Conservation (phyloP, 129 eudicot species). For the Chrysanthemum lavandulifolium region DNA sequence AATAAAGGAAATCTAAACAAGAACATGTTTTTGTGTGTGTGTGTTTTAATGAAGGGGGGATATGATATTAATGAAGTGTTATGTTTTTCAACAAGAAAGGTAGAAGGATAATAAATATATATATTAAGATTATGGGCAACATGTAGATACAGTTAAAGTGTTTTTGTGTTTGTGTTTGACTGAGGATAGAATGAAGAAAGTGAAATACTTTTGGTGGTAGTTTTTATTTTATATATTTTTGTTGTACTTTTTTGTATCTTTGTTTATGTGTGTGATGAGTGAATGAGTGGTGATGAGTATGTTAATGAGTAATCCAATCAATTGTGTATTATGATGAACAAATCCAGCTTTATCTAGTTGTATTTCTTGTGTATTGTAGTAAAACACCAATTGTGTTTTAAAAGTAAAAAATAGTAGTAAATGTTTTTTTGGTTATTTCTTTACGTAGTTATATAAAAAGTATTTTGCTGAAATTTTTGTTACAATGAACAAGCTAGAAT, state of each 20-base stretch:
- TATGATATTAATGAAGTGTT: neutral
- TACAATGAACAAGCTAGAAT: too few species aligned
- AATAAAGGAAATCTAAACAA: constrained; percentile 20
- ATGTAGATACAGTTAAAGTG: constrained; percentile 17
- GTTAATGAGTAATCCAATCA: too few species aligned
- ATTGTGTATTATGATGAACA: too few species aligned
- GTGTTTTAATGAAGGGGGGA: constrained; percentile 24
- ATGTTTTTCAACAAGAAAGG: constrained; percentile 26
- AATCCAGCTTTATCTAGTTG: too few species aligned
- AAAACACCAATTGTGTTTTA: too few species aligned
- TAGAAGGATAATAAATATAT: constrained; percentile 33
- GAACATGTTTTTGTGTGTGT: constrained; percentile 5
- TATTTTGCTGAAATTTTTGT: too few species aligned
- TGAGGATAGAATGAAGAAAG: constrained; percentile 19
- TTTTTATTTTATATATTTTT: neutral
- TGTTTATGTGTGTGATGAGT: neutral
- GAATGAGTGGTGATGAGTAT: too few species aligned
- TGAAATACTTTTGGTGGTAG: neutral
- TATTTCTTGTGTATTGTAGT: too few species aligned
- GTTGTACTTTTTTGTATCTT: constrained; percentile 9
- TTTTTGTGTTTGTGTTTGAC: constrained; percentile 20
- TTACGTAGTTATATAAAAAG: too few species aligned
- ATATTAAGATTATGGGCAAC: constrained; percentile 2
- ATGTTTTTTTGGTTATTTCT: too few species aligned
- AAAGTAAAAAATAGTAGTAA: too few species aligned